A percentile compares a stretch with the other conserved stretches of the same genome.
Evolutionary conservation across 768 basidiomycete genomes (phyloP).

Genomic region (Boletus tomentosulus): DNA sequence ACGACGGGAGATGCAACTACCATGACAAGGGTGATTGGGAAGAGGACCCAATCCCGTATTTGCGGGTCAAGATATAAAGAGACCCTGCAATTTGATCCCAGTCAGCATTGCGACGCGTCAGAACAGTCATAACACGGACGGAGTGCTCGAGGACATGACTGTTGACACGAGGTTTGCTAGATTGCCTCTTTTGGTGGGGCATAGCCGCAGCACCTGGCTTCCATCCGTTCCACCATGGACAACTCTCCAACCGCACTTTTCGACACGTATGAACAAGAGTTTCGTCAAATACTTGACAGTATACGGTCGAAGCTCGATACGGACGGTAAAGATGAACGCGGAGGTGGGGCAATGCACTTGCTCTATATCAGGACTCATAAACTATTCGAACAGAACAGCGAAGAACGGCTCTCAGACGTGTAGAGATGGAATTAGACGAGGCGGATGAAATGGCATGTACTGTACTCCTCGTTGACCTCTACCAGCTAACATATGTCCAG

Average conservation of each 20-base stretch:
- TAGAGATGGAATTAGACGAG: slow-evolving; percentile 96
- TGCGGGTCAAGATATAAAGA: slow-evolving; percentile 87
- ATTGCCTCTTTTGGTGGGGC: slow-evolving; percentile 24
- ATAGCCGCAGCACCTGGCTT: slow-evolving; percentile 17
- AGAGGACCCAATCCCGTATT: slow-evolving; percentile 91
- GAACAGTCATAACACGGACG: slow-evolving; percentile 17
- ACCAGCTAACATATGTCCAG: slow-evolving; percentile 37
- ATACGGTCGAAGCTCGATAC: slow-evolving; percentile 76
- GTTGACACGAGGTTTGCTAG: slow-evolving; percentile 7
- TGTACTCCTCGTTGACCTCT: not conserved
- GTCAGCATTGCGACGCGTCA: slow-evolving; percentile 9
- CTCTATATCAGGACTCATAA: slow-evolving; percentile 1
- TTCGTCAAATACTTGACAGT: slow-evolving; percentile 72
- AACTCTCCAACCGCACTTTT: slow-evolving; percentile 82
- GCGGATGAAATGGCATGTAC: slow-evolving; percentile 88
- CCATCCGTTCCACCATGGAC: slow-evolving; percentile 51
- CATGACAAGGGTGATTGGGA: slow-evolving; percentile 97
- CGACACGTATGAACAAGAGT: slow-evolving; percentile 90
- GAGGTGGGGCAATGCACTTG: slow-evolving; percentile 48
- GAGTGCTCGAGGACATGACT: slow-evolving; percentile 36
- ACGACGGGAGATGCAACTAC: slow-evolving; percentile 39
- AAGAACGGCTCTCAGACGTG: slow-evolving; percentile 73
- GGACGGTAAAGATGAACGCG: slow-evolving; percentile 59
- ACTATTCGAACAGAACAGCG: slow-evolving; percentile 58
- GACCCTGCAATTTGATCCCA: slow-evolving; percentile 27